These are phyloP conservation scores for Phytophthora cactorum DNA, from an alignment of 352 stramenopile species.

Conservation along the genomic window DNA sequence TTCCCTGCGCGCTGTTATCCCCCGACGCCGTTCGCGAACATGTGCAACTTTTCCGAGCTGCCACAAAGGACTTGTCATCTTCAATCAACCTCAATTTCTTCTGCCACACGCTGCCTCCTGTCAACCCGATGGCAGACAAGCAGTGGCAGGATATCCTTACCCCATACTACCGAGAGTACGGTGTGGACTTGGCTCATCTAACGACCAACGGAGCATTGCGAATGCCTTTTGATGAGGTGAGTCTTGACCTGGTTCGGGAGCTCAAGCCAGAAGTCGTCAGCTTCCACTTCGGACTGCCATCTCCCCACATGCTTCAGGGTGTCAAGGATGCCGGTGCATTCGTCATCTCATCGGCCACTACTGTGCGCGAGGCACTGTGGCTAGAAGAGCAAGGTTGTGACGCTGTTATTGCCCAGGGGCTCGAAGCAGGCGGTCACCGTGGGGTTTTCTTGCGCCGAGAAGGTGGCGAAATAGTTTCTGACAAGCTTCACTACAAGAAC, in stretches of 20 bases:
- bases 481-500: slow-evolving; percentile 20
- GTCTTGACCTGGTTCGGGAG: slow-evolving; percentile 51
- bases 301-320: slow-evolving; percentile 27
- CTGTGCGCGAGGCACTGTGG: slow-evolving; percentile 40
- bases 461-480: slow-evolving; percentile 3
- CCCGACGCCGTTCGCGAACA: slow-evolving; percentile 31
- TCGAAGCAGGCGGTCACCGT: slow-evolving; percentile 65
- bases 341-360: slow-evolving; percentile 56
- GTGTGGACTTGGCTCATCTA: slow-evolving; percentile 23
- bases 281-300: slow-evolving; percentile 70
- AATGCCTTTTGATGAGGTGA: slow-evolving; percentile 40
- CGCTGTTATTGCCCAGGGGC: slow-evolving; percentile 60
- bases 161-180: slow-evolving; percentile 49
- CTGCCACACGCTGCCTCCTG: slow-evolving; percentile 39
- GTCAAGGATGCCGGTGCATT: slow-evolving; percentile 50
- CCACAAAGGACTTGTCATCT: slow-evolving; percentile 34
- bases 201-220: slow-evolving; percentile 31
- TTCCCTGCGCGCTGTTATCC: slow-evolving; percentile 46
- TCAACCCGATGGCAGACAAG: slow-evolving; percentile 16
- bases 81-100: slow-evolving; percentile 75
- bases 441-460: slow-evolving; percentile 49
- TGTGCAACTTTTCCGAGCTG: slow-evolving; percentile 39
- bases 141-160: slow-evolving; percentile 46
- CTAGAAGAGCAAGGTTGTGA: slow-evolving; percentile 44
- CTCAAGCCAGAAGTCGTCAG: slow-evolving; percentile 63